Evolutionary conservation across 2,329 filamentous ascomycete genomes (phyloP).

Genomic region (Pseudopyrenochaeta lycopersici): DNA sequence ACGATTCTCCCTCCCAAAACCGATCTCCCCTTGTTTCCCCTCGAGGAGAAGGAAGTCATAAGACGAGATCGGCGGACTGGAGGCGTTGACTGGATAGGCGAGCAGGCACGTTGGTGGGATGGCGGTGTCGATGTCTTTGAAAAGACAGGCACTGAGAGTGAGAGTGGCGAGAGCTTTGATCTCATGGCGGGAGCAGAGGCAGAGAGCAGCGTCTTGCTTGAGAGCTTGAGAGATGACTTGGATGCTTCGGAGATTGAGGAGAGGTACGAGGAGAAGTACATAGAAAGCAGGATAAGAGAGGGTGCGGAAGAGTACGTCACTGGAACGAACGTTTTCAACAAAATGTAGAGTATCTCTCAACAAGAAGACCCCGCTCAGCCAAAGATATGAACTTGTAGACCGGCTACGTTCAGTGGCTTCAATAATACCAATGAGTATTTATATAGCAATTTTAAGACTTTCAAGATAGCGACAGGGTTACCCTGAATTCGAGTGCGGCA

Average conservation of each 20-base stretch:
- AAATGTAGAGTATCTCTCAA: conserved; percentile 33
- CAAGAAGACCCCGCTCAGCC: neutral
- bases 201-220: conserved; percentile 46
- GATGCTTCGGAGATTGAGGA: neutral
- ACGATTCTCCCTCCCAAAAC: conserved; percentile 44
- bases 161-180: conserved; percentile 54
- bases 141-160: conserved; percentile 37
- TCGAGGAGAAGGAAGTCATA: conserved; percentile 56
- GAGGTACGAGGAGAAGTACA: neutral
- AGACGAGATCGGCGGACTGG: conserved; percentile 38
- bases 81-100: conserved; percentile 50
- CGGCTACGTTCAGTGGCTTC: too few species aligned
- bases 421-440: too few species aligned
- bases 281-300: conserved; percentile 28
- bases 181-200: conserved; percentile 57
- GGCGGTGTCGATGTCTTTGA: conserved; percentile 43
- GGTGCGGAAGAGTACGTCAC: conserved; percentile 22
- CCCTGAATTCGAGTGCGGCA: too few species aligned
- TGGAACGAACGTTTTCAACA: conserved; percentile 38
- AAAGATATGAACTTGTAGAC: too few species aligned
- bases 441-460: too few species aligned
- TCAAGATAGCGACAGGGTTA: too few species aligned
- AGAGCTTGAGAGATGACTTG: conserved; percentile 36
- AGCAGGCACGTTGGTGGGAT: conserved; percentile 49
- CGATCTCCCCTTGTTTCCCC: conserved; percentile 41